A percentile compares a stretch with the other conserved stretches of the same genome.
phyloP scores from a whole-genome alignment of 2,329 filamentous ascomycete genomes.

The Calonectria honghensis region DNA sequence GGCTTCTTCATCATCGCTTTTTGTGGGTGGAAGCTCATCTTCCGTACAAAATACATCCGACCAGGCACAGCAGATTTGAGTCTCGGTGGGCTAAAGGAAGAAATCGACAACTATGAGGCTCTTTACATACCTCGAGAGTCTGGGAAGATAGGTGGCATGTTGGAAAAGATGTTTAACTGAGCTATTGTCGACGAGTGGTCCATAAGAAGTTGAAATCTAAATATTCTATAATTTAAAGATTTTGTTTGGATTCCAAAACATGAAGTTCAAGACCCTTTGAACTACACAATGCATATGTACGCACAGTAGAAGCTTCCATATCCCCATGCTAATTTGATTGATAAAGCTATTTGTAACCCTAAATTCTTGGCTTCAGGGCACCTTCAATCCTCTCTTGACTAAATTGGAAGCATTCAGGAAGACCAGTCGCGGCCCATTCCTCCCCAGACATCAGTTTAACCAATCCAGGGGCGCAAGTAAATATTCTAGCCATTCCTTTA shows the following conservation, averaged over 20 bases:
- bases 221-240: background rate
- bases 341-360: background rate
- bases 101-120: slow-evolving; percentile 47
- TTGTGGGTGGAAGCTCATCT: slow-evolving; percentile 38
- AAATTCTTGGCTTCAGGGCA: background rate
- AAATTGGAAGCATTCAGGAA: slow-evolving; percentile 7
- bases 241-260: background rate
- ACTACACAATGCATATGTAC: background rate
- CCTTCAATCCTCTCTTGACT: background rate
- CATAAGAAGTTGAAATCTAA: background rate
- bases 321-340: background rate
- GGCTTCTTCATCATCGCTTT: slow-evolving; percentile 40
- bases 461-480: background rate
- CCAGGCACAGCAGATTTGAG: slow-evolving; percentile 43
- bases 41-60: slow-evolving; percentile 38
- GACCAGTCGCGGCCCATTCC: background rate
- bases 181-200: background rate
- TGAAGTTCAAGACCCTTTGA: background rate
- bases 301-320: background rate
- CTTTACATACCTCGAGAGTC: slow-evolving; percentile 9
- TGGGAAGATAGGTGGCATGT: slow-evolving; percentile 10
- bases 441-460: background rate
- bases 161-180: slow-evolving; percentile 21
- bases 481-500: slow-evolving; percentile 13
- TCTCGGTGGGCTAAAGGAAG: slow-evolving; percentile 40